These are phyloP conservation scores for Penicillium sp. DNA, from an alignment of 2,329 filamentous ascomycete genomes.

Conservation along the genomic window DNA sequence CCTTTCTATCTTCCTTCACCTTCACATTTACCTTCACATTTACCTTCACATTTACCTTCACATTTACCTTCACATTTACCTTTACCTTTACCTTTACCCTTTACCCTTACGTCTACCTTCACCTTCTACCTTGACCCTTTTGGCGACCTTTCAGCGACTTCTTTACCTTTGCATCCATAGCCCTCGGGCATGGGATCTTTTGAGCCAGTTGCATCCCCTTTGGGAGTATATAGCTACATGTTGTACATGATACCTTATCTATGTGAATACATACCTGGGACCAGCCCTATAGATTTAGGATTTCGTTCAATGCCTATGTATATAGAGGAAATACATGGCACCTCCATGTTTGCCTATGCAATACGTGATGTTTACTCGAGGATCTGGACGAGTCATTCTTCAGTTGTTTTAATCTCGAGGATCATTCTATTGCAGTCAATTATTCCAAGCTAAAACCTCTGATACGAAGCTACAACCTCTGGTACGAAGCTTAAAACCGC, in stretches of 20 bases:
- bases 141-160: constrained; percentile 16
- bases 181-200: constrained; percentile 14
- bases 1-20: not conserved
- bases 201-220: constrained; percentile 24
- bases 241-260: constrained; percentile 35
- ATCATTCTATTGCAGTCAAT: too few relatives aligned
- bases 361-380: not conserved
- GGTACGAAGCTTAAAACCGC: too few relatives aligned
- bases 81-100: constrained; percentile 3
- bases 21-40: not conserved
- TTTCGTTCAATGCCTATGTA: constrained; percentile 4
- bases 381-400: too few relatives aligned
- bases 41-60: not conserved
- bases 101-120: too few relatives aligned
- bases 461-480: too few relatives aligned
- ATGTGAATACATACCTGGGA: constrained; percentile 10
- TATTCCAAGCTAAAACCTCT: too few relatives aligned
- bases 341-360: not conserved
- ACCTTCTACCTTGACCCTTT: constrained; percentile 2
- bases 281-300: not conserved
- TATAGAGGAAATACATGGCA: constrained; percentile 7
- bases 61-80: not conserved
- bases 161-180: constrained; percentile 21
- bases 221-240: constrained; percentile 30
- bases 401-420: too few relatives aligned